Evolutionary conservation across 352 stramenopile species (phyloP), one percentile per base, ranked within the genome.

Genomic region (Thalassiosira livingstoniorum): DNA sequence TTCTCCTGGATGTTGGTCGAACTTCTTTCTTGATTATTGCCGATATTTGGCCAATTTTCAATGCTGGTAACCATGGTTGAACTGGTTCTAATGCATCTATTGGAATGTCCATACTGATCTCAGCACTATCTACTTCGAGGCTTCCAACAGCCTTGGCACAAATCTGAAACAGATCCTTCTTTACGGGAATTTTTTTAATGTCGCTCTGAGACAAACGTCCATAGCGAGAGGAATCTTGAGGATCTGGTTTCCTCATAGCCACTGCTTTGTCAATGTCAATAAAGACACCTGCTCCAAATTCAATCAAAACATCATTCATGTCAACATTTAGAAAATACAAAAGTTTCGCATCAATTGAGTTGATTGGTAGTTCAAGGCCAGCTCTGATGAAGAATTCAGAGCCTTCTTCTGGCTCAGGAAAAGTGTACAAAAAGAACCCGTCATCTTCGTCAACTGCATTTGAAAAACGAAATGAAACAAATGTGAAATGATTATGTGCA

Each of bases 401-500:
- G 15, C 73, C 57, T 5, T 64, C 78, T 15, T 54, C 39, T 39
- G 3, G 13, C 2, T 5, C n/a, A 0, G 70, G 71, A 39, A 80
- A 75, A 0, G 78, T 86, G 42, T 82, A 69, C 1, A 86, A 34
- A 37, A 85, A 85, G 39, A 85, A 81, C 23, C 78, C 74, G 34
- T 57, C 55, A 2, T 68, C 51, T 63, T 74, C 65, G 43, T 78
- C 58, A 53, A 68, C 66, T n/a, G n/a, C n/a, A n/a, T n/a, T n/a
- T n/a, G n/a, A n/a, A n/a, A n/a, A n/a, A n/a, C n/a, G n/a, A n/a
- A n/a, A n/a, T n/a, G n/a, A n/a, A n/a, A n/a, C n/a, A n/a, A n/a
- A n/a, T n/a, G n/a, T n/a, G n/a, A n/a, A n/a, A n/a, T n/a, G n/a
- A n/a, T n/a, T n/a, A n/a, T n/a, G n/a, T n/a, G n/a, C n/a, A n/a